Evolutionary conservation across 2,329 filamentous ascomycete genomes (phyloP).

Genomic region (Ophiocordyceps robertsii): DNA sequence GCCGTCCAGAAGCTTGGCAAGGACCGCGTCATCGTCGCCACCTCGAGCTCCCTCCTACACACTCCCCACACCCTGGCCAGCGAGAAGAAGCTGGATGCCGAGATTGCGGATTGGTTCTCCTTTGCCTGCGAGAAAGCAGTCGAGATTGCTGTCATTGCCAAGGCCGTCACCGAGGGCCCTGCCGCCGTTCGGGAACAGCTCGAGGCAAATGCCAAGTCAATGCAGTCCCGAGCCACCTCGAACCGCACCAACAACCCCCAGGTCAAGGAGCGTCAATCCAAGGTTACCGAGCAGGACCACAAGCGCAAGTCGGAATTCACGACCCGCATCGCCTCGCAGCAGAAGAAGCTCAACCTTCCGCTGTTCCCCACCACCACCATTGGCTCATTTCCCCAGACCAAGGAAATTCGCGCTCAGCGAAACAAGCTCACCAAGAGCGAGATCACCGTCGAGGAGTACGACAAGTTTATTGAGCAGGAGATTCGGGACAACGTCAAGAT

Average conservation of each 20-base stretch:
- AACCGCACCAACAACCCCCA: conserved; percentile 92
- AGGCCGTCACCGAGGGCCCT: conserved; percentile 89
- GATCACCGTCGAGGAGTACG: conserved; percentile 84
- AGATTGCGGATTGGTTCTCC: conserved; percentile 96
- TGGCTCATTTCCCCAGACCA: conserved; percentile 98
- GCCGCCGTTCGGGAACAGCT: conserved; percentile 76
- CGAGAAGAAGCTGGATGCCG: conserved; percentile 94
- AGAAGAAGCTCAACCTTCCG: conserved; percentile 84
- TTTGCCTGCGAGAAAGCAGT: conserved; percentile 91
- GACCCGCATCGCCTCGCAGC: conserved; percentile 72
- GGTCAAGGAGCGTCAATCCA: conserved; percentile 92
- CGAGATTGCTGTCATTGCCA: conserved; percentile 87
- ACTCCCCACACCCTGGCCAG: conserved; percentile 94
- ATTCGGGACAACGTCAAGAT: conserved; percentile 90
- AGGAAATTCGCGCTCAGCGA: conserved; percentile 91
- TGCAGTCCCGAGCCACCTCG: conserved; percentile 81
- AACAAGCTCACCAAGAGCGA: conserved; percentile 99
- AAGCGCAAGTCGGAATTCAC: conserved; percentile 87
- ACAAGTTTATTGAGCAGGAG: conserved; percentile 99
- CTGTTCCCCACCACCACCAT: conserved; percentile 99
- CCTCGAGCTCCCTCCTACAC: conserved; percentile 95
- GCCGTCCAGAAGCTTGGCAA: conserved; percentile 92
- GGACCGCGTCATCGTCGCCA: conserved; percentile 93
- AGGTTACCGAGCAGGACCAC: conserved; percentile 74
- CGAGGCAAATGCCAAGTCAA: conserved; percentile 92